phyloP scores from a whole-genome alignment of 352 stramenopile species.

The Phytophthora nicotianae region DNA sequence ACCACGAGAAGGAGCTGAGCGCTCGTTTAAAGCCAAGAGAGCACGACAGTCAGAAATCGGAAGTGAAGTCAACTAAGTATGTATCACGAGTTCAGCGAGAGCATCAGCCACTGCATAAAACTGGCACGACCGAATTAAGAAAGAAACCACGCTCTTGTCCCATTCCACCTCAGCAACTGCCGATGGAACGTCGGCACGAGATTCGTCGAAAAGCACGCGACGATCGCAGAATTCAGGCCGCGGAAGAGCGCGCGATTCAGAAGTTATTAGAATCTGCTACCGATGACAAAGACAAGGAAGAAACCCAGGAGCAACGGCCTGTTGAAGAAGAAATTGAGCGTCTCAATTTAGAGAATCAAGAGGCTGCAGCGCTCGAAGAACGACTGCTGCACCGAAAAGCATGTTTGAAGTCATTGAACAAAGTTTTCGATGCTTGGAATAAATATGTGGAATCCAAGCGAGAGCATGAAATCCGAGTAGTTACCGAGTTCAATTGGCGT shows the following conservation, averaged over 20 bases:
- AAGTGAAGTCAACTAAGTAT: constrained; percentile 2
- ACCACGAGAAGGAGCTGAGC: constrained; percentile 1
- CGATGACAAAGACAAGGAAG: constrained; percentile 33
- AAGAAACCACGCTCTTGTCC: constrained; percentile 2
- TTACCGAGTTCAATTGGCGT: constrained; percentile 31
- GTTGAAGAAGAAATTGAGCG: constrained; percentile 45
- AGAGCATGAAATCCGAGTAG: constrained; percentile 22
- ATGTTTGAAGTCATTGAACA: constrained; percentile 18
- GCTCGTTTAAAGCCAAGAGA: not conserved
- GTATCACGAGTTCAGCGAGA: not conserved
- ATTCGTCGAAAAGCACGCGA: constrained; percentile 30
- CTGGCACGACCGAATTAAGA: not conserved
- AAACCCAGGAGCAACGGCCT: constrained; percentile 27
- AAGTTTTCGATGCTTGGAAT: constrained; percentile 24
- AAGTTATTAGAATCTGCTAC: constrained; percentile 6
- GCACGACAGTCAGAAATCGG: constrained; percentile 17
- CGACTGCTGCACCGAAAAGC: constrained; percentile 30
- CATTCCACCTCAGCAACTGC: constrained; percentile 17
- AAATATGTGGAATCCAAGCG: constrained; percentile 8
- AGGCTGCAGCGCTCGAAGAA: constrained; percentile 31
- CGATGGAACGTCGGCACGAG: constrained; percentile 49
- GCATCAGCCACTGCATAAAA: not conserved
- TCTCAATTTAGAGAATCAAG: constrained; percentile 42
- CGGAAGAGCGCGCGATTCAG: constrained; percentile 22
- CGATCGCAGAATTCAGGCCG: constrained; percentile 20